Evolutionary conservation across 352 stramenopile genomes (phyloP).

Genomic region (Globisporangium iwayamae): DNA sequence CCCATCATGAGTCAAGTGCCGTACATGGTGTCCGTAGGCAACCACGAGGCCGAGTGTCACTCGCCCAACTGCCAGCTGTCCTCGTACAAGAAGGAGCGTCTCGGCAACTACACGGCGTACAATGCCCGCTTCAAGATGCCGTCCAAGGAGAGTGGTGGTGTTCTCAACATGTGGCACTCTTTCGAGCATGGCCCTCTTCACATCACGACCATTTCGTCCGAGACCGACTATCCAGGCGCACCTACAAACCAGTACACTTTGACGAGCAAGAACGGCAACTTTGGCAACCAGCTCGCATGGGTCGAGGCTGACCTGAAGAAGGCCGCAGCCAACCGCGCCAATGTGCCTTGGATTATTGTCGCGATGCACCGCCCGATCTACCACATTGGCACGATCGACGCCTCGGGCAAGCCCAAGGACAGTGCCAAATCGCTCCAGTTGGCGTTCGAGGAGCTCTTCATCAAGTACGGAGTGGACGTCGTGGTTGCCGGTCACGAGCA

Average conservation of each 20-base stretch:
- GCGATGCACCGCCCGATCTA: slow-evolving; percentile 46
- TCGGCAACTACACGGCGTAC: slow-evolving; percentile 20
- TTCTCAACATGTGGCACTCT: slow-evolving; percentile 87
- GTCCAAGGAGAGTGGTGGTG: slow-evolving; percentile 46
- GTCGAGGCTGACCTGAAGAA: slow-evolving; percentile 44
- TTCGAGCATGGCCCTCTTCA: slow-evolving; percentile 83
- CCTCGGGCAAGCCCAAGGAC: not conserved
- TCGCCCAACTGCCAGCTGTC: slow-evolving; percentile 54
- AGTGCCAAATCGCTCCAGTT: slow-evolving; percentile 24
- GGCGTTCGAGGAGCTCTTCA: slow-evolving; percentile 41
- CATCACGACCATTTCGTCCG: slow-evolving; percentile 75
- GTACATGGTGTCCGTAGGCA: slow-evolving; percentile 83
- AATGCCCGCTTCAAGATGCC: slow-evolving; percentile 88
- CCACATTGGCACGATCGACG: not conserved
- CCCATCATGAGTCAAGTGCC: slow-evolving; percentile 49
- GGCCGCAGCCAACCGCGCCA: slow-evolving; percentile 36
- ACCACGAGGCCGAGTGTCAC: slow-evolving; percentile 89
- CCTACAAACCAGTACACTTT: slow-evolving; percentile 33
- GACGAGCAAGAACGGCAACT: slow-evolving; percentile 33
- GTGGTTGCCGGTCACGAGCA: too few relatives aligned
- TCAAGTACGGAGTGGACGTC: slow-evolving; percentile 44
- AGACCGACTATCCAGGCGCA: slow-evolving; percentile 58
- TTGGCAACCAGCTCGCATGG: slow-evolving; percentile 50
- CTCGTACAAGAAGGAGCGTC: slow-evolving; percentile 45
- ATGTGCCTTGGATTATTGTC: slow-evolving; percentile 49